These are phyloP conservation scores for Apiotrichum domesticum DNA, from an alignment of 1,284 basidiomycete species.

Conservation along the genomic window DNA sequence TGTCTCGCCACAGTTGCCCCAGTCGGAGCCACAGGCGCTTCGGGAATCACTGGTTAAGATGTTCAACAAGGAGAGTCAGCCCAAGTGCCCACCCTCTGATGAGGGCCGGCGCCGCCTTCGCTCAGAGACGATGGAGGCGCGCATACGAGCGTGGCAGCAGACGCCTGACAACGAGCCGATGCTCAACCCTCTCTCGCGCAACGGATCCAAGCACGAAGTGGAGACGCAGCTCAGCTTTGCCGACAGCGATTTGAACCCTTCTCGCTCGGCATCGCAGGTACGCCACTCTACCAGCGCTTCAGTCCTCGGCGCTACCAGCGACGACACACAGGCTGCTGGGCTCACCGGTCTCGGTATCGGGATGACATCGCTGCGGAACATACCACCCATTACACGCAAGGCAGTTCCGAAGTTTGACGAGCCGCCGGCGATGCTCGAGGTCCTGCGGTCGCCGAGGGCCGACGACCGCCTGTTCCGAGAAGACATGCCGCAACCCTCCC, in stretches of 20 bases:
- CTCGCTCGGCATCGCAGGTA: constrained; percentile 40
- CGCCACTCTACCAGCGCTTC: background rate
- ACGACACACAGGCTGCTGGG: background rate
- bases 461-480: no score
- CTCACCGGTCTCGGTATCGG: background rate
- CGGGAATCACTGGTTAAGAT: constrained; percentile 29
- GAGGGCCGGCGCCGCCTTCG: background rate
- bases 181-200: constrained; percentile 1
- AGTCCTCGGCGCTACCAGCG: background rate
- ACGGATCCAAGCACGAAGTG: background rate
- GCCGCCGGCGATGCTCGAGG: background rate
- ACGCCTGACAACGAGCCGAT: constrained; percentile 6
- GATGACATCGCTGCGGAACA: no score
- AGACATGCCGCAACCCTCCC: background rate
- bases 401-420: background rate
- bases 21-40: constrained; percentile 9
- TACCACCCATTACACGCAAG: background rate
- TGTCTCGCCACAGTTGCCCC: background rate
- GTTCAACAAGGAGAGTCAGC: constrained; percentile 20
- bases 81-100: background rate
- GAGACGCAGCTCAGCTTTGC: constrained; percentile 35
- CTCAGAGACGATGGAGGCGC: constrained; percentile 12
- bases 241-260: constrained; percentile 42
- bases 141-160: constrained; percentile 36
- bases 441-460: background rate